A percentile compares a stretch with the other conserved stretches of the same genome.
Evolutionary conservation across 2,329 filamentous ascomycete species (phyloP).

Genomic region (Pseudohalonectria lignicola): DNA sequence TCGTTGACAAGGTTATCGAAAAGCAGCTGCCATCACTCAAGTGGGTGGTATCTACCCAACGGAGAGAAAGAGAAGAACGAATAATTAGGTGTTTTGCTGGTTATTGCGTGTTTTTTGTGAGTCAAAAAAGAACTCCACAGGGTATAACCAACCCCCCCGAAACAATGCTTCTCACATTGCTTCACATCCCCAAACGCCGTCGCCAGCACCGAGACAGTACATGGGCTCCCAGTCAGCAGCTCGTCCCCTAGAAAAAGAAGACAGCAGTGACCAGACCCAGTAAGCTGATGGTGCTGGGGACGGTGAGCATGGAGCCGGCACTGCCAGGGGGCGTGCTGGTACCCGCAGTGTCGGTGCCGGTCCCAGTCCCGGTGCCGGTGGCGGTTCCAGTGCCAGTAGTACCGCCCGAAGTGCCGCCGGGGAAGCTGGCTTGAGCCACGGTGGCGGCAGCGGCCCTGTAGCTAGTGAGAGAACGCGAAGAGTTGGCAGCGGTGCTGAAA

Average conservation of each 20-base stretch:
- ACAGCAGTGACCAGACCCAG: conserved; percentile 27
- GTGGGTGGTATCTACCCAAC: too few relatives aligned
- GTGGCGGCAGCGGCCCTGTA: conserved; percentile 31
- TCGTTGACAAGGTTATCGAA: too few relatives aligned
- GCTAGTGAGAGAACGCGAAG: conserved; percentile 35
- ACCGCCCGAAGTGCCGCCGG: conserved; percentile 10
- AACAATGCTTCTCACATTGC: background rate
- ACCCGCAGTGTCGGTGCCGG: conserved; percentile 8
- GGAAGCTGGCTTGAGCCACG: conserved; percentile 23
- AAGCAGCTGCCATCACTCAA: too few relatives aligned
- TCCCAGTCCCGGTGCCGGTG: conserved; percentile 11
- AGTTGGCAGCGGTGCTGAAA: conserved; percentile 32
- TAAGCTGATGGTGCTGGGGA: conserved; percentile 29
- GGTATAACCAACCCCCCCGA: background rate
- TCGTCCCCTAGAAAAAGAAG: conserved; percentile 29
- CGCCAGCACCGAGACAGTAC: background rate
- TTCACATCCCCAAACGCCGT: too few relatives aligned
- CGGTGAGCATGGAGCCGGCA: conserved; percentile 17
- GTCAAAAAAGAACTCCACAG: background rate
- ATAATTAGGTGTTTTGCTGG: too few relatives aligned
- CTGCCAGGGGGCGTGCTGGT: conserved; percentile 12
- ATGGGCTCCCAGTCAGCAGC: too few relatives aligned
- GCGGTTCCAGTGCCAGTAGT: conserved; percentile 8
- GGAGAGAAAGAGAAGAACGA: too few relatives aligned
- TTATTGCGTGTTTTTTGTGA: background rate